These are phyloP conservation scores for Lentinula sp. DNA, from an alignment of 768 basidiomycete species.

Conservation along the genomic window DNA sequence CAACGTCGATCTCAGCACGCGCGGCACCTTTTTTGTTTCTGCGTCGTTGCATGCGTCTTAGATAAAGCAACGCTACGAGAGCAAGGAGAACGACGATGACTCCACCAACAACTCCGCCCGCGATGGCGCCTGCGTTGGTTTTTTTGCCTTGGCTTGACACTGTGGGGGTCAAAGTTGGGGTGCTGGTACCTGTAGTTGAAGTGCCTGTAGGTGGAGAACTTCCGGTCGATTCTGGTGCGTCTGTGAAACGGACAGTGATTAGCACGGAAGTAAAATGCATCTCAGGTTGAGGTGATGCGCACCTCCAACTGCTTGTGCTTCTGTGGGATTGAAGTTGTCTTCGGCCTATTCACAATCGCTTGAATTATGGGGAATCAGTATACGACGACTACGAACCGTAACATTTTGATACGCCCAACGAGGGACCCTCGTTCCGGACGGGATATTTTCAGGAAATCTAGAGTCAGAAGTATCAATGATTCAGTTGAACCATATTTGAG, in stretches of 20 bases:
- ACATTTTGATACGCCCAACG: conserved; percentile 1
- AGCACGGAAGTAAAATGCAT: not conserved
- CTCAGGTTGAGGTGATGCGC: not conserved
- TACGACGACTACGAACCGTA: not conserved
- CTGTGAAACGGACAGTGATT: conserved; percentile 1
- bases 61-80: conserved; percentile 8
- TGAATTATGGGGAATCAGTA: not conserved
- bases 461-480: not conserved
- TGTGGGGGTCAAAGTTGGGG: not conserved
- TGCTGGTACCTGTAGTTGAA: not conserved
- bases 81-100: conserved; percentile 12
- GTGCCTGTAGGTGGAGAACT: not conserved
- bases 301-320: not conserved
- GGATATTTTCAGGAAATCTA: not conserved
- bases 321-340: not conserved
- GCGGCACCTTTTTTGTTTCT: not conserved
- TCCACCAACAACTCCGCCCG: conserved; percentile 19
- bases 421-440: not conserved
- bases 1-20: not conserved
- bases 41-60: conserved; percentile 9
- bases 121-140: conserved; percentile 17
- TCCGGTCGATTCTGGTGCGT: conserved; percentile 10
- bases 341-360: not conserved
- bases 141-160: not conserved
- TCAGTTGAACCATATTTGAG: not conserved